Evolutionary conservation across 768 basidiomycete species (phyloP).

Genomic region (Auricularia cornea): DNA sequence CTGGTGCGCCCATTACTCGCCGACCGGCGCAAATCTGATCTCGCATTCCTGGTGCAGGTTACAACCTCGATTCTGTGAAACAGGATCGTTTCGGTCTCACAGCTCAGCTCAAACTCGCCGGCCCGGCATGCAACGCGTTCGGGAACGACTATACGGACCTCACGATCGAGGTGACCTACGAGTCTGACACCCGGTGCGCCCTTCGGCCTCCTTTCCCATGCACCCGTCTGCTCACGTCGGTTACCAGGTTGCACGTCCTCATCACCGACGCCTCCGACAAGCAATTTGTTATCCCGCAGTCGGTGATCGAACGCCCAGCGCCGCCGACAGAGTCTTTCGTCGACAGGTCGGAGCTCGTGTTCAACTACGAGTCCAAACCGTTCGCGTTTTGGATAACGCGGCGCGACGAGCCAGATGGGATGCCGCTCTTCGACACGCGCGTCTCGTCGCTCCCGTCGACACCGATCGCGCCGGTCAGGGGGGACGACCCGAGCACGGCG

Average conservation of each 20-base stretch:
- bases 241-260: slow-evolving; percentile 52
- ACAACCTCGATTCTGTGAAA: slow-evolving; percentile 39
- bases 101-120: slow-evolving; percentile 46
- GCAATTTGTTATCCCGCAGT: slow-evolving; percentile 61
- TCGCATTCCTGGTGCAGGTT: slow-evolving; percentile 43
- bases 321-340: slow-evolving; percentile 27
- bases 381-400: slow-evolving; percentile 80
- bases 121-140: slow-evolving; percentile 55
- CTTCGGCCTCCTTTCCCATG: background rate
- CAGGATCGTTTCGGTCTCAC: slow-evolving; percentile 41
- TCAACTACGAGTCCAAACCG: slow-evolving; percentile 55
- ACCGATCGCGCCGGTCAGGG: slow-evolving; percentile 45
- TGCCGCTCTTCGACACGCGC: slow-evolving; percentile 66
- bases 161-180: slow-evolving; percentile 58
- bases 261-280: slow-evolving; percentile 50
- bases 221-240: background rate
- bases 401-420: slow-evolving; percentile 43
- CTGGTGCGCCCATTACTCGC: slow-evolving; percentile 26
- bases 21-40: background rate
- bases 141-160: slow-evolving; percentile 50
- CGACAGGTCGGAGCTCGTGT: slow-evolving; percentile 51
- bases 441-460: slow-evolving; percentile 50
- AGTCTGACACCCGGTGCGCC: slow-evolving; percentile 40
- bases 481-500: slow-evolving; percentile 41
- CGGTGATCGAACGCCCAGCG: slow-evolving; percentile 29